Evolutionary conservation across 805 yeast species (phyloP), one percentile per base, ranked within the genome.

Genomic region (Clavispora santaluciae): DNA sequence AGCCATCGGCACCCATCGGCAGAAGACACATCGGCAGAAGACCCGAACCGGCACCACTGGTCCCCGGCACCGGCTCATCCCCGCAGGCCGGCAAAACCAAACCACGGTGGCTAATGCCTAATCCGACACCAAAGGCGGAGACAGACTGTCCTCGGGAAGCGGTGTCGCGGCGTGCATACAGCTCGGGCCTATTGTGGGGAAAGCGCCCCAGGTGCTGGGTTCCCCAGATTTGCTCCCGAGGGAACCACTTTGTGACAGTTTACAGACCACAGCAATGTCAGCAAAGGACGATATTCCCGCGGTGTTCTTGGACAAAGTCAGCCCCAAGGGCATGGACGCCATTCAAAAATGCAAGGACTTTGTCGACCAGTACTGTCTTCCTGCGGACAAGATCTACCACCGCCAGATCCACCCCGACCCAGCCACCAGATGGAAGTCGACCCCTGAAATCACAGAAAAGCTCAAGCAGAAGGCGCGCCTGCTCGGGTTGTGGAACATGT

Each of bases 401-500:
- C 44, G 47, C 3, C 79, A 74, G 44, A 55, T 76, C 21, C 55
- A 63, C 3, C 36, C 41, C 2, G 72, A 68, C 34, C 72, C 76
- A 4, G 49, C 53, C 3, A 45, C 53, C 33, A 64, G 83, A 48
- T 79, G 83, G 81, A 55, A 54, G 2, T 39, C 50, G 2, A 64
- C 68, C 0, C 83, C 83, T 1, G 61, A 65, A 21, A 62, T 76
- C 28, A 63, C 72, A 13, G 81, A 75, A 41, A 64, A 63, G n/a
- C 60, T 80, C 46, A 79, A 78, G 63, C 54, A 42, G 3, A 75
- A 75, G 50, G 83, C 85, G 6, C 63, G 62, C 43, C 61, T 63
- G 36, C 60, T 70, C 42, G 83, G 83, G 0, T 62, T 80, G 13
- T 79, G 83, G 84, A 80, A 79, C 56, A 56, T 80, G 65, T 79